Base-by-base conservation (phyloP, 2,329 filamentous ascomycete genomes). In the Sporothrix inflata region DNA sequence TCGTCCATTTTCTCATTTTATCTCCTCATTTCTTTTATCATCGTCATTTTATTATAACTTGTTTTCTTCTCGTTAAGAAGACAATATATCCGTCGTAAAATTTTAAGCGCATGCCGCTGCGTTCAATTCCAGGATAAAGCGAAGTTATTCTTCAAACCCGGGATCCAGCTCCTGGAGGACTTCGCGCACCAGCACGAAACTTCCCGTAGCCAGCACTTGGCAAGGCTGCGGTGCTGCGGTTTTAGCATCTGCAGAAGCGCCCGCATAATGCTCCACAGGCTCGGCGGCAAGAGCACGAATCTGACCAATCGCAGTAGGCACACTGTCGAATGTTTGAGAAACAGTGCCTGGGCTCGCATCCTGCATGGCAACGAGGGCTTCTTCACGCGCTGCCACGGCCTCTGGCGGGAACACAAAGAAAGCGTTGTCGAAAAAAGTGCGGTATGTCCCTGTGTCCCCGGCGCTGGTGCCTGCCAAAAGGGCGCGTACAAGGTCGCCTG, bases 231-330 rank as follows among this genome's bases (percentile, higher is more conserved):
- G 73, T 71, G 73, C 73, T n/a, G 75, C 69, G 14, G 21, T n/a
- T 53, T n/a, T 45, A 34, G 30, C n/a, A n/a, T 42, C 16, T 34
- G 8, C 65, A 24, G 30, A 34, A 49, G 30, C 27, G 30, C 47
- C 65, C 11, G 7, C 47, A 12, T 11, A 8, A 24, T 12, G n/a
- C 4, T 34, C 42, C 27, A 14, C 47, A 7, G 30, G 34, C 4
- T 16, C n/a, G n/a, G 51, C 68, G 38, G 69, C 68, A 9, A 87
- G 75, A 0, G 75, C 76, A 16, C 85, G 80, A 1, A 84, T 84
- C 49, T 82, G 82, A 24, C 84, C 81, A 45, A 90, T 83, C 4
- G 88, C 87, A 69, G 88, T 84, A 72, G 89, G 84, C 16, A 90
- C 87, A 9, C 84, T 88, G 6, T 85, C 84, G 14, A 86, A 76